A percentile compares a stretch with the other conserved stretches of the same genome.
phyloP scores from a whole-genome alignment of 2,329 filamentous ascomycete genomes.

The Escovopsis sp. region DNA sequence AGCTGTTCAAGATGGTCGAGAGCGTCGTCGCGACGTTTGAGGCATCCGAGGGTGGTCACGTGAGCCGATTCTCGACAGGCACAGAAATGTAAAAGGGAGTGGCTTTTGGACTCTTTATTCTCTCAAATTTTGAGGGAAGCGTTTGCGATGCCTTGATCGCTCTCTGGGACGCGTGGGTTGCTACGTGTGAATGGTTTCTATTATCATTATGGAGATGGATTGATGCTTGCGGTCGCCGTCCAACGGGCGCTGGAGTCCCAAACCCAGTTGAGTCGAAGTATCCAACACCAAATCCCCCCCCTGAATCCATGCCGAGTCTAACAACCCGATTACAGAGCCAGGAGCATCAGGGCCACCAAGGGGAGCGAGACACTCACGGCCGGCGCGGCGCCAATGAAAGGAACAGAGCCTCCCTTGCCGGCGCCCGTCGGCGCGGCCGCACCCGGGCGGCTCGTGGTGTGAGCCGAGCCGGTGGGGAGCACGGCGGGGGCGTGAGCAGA shows the following conservation, averaged over 20 bases:
- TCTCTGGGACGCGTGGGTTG: too few relatives aligned
- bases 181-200: not conserved
- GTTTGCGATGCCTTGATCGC: too few relatives aligned
- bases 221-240: too few relatives aligned
- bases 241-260: too few relatives aligned
- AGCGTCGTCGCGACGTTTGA: too few relatives aligned
- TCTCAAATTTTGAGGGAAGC: too few relatives aligned
- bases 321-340: constrained; percentile 1
- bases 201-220: not conserved
- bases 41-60: too few relatives aligned
- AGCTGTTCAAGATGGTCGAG: too few relatives aligned
- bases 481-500: not conserved
- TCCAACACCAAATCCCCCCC: not conserved
- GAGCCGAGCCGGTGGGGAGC: not conserved
- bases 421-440: not conserved
- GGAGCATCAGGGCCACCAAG: constrained; percentile 2
- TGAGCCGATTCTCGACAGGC: too few relatives aligned
- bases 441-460: not conserved
- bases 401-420: constrained; percentile 1
- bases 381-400: constrained; percentile 4
- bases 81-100: too few relatives aligned
- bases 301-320: not conserved
- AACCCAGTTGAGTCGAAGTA: not conserved
- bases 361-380: not conserved
- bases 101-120: too few relatives aligned